A percentile compares a stretch with the other conserved stretches of the same genome.
Evolutionary conservation across 164 flowering plant genomes (phyloP).

Genomic region (Taxillus chinensis): DNA sequence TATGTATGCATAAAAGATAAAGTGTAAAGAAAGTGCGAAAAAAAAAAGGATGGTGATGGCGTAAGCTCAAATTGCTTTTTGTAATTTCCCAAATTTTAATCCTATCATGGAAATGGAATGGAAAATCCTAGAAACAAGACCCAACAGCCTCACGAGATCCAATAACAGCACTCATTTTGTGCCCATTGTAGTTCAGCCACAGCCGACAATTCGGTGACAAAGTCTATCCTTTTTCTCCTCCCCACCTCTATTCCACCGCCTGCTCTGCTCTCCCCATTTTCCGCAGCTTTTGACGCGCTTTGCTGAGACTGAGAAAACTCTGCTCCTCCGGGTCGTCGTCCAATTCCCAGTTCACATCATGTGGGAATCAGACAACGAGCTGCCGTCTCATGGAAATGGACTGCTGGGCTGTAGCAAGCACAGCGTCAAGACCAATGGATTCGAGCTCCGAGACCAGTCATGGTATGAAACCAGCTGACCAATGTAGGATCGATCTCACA

Average conservation of each 20-base stretch:
- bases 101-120: too few species aligned
- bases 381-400: constrained; percentile 48
- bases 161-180: too few species aligned
- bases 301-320: constrained; percentile 3
- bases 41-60: too few species aligned
- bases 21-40: too few species aligned
- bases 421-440: constrained; percentile 69
- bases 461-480: constrained; percentile 35
- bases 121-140: too few species aligned
- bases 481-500: background rate
- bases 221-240: background rate
- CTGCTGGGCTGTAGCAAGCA: constrained; percentile 47
- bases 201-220: too few species aligned
- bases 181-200: too few species aligned
- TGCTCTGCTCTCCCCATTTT: constrained; percentile 2
- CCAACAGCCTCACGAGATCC: too few species aligned
- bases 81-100: too few species aligned
- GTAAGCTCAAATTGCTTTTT: too few species aligned
- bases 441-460: constrained; percentile 71
- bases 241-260: background rate
- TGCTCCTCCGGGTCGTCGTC: constrained; percentile 8
- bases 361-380: constrained; percentile 92
- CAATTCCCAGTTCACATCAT: constrained; percentile 17
- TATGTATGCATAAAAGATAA: too few species aligned
- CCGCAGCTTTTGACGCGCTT: constrained; percentile 8